Conservation (phyloP, 2,329 filamentous ascomycete species). For the Claviceps maximensis region DNA sequence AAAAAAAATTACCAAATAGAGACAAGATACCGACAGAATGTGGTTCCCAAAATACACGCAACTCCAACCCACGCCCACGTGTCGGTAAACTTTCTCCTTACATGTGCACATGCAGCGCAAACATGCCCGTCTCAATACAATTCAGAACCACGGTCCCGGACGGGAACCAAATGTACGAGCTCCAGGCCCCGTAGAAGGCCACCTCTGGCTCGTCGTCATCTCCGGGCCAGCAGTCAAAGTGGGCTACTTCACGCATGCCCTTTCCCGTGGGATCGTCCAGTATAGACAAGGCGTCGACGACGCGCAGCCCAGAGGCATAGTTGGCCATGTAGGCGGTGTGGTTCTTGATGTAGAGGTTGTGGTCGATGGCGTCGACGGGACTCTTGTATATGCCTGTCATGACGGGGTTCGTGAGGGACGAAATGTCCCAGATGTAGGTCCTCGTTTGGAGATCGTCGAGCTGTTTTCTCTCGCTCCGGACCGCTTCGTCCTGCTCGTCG, state of each 20-base stretch:
- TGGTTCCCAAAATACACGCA: no score
- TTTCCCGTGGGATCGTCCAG: constrained; percentile 24
- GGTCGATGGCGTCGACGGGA: constrained; percentile 26
- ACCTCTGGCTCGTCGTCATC: constrained; percentile 23
- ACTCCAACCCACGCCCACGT: no score
- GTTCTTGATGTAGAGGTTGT: constrained; percentile 32
- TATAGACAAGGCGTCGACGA: constrained; percentile 21
- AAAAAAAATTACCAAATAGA: not conserved
- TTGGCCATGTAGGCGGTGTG: constrained; percentile 31
- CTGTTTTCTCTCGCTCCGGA: constrained; percentile 20
- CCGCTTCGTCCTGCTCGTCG: constrained; percentile 38
- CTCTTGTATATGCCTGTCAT: constrained; percentile 27
- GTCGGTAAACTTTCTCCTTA: not conserved
- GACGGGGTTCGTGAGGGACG: constrained; percentile 23
- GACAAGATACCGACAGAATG: not conserved
- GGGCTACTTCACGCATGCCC: constrained; percentile 26
- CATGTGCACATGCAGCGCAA: constrained; percentile 22
- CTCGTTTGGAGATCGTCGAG: constrained; percentile 19
- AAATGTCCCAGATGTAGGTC: constrained; percentile 37
- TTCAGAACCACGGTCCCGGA: constrained; percentile 31
- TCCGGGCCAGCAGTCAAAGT: constrained; percentile 34
- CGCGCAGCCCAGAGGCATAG: constrained; percentile 32
- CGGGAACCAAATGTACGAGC: constrained; percentile 29
- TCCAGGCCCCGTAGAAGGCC: constrained; percentile 29
- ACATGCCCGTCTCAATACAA: constrained; percentile 33